A percentile compares a stretch with the other conserved stretches of the same genome.
These are phyloP conservation scores for Nothopassalora personata DNA, from an alignment of 2,329 filamentous ascomycete species.

Conservation along the genomic window DNA sequence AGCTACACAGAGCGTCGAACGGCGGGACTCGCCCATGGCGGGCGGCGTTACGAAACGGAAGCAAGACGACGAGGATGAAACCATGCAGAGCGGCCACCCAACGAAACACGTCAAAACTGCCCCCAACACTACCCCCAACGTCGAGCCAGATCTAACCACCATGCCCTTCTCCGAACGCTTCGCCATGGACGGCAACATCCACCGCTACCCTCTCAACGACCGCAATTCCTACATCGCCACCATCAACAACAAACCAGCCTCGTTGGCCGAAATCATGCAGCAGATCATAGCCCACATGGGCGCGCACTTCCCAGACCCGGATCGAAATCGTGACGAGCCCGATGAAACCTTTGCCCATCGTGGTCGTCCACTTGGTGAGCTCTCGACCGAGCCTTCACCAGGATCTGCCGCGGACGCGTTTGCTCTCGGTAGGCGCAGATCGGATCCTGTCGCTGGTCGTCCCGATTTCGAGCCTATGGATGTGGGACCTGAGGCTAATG, in stretches of 20 bases:
- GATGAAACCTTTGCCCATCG: too few species aligned
- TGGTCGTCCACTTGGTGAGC: too few species aligned
- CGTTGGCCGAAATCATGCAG: neutral
- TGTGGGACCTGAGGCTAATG: too few species aligned
- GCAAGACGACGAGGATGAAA: neutral
- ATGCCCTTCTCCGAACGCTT: neutral
- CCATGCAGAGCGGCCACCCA: neutral
- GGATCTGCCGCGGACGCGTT: too few species aligned
- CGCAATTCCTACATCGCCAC: neutral
- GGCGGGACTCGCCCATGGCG: neutral
- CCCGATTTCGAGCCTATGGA: too few species aligned
- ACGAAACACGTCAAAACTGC: neutral
- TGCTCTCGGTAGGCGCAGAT: too few species aligned
- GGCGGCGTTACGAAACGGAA: neutral
- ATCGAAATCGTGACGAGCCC: too few species aligned
- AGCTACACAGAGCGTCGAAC: neutral
- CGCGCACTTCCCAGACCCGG: too few species aligned
- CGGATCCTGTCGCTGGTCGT: too few species aligned
- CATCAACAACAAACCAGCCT: neutral
- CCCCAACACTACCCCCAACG: too few species aligned
- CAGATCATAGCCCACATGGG: neutral
- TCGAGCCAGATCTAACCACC: neutral
- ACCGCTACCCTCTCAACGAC: neutral
- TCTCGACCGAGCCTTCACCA: too few species aligned
- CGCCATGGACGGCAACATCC: neutral